Conservation (phyloP, 2,329 filamentous ascomycete genomes). For the Fusarium irregulare region DNA sequence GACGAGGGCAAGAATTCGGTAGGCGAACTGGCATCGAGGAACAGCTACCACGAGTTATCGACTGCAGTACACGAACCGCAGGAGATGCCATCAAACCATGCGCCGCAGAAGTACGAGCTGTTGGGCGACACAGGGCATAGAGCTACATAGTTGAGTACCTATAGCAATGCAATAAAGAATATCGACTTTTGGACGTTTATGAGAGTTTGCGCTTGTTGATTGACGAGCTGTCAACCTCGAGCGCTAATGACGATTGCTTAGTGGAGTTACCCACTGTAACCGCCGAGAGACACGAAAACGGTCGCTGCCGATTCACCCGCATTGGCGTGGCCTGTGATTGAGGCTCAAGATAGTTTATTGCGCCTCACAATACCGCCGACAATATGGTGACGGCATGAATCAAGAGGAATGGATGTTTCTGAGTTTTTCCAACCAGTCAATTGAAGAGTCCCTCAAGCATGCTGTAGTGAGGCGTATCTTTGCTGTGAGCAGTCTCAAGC, state of each 20-base stretch:
- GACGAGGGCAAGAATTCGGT: background rate
- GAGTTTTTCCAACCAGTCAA: no score
- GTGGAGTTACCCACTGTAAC: background rate
- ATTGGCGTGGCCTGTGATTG: background rate
- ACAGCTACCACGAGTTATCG: conserved; percentile 19
- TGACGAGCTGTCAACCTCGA: background rate
- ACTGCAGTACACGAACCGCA: conserved; percentile 8
- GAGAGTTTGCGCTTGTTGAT: background rate
- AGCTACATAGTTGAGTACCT: background rate
- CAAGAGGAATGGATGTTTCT: no score
- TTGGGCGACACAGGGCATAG: conserved; percentile 15
- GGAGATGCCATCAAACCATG: conserved; percentile 3
- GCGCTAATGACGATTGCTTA: background rate
- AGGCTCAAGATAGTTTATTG: background rate
- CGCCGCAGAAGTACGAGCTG: conserved; percentile 11
- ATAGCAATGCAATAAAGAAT: background rate
- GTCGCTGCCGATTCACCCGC: background rate
- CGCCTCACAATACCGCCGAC: no score
- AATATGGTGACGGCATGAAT: no score
- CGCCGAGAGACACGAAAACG: background rate
- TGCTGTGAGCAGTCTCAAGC: background rate
- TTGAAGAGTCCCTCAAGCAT: no score
- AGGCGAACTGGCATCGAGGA: conserved; percentile 3
- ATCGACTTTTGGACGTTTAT: background rate
- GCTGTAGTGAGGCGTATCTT: no score